Conservation (phyloP, 1,284 basidiomycete genomes). For the Stereum hirsutum region DNA sequence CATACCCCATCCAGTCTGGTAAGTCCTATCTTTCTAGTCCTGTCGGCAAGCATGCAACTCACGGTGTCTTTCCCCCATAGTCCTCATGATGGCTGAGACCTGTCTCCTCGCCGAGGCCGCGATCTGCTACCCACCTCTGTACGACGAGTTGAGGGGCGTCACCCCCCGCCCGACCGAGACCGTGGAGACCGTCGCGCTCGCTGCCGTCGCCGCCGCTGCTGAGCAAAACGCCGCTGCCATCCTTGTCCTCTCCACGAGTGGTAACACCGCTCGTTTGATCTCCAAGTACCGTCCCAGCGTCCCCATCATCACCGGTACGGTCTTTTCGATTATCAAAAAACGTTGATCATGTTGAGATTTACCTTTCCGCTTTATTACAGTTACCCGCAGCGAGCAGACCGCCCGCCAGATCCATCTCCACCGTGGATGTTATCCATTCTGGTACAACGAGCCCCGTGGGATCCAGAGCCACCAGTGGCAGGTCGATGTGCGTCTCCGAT, state of each 20-base stretch:
- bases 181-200: slow-evolving; percentile 88
- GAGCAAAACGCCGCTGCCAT: slow-evolving; percentile 94
- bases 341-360: slow-evolving; percentile 4
- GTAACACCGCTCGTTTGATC: slow-evolving; percentile 92
- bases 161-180: slow-evolving; percentile 86
- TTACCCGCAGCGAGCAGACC: slow-evolving; percentile 94
- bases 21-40: slow-evolving; percentile 18
- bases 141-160: slow-evolving; percentile 77
- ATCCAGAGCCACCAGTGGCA: slow-evolving; percentile 91
- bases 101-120: slow-evolving; percentile 91
- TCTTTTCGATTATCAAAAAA: slow-evolving; percentile 1
- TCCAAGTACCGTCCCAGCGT: slow-evolving; percentile 95
- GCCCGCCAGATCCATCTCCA: slow-evolving; percentile 95
- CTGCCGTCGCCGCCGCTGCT: slow-evolving; percentile 88
- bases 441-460: slow-evolving; percentile 90
- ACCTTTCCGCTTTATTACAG: slow-evolving; percentile 29
- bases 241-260: slow-evolving; percentile 93
- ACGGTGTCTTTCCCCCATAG: slow-evolving; percentile 28
- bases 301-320: slow-evolving; percentile 87
- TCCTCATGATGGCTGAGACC: slow-evolving; percentile 98
- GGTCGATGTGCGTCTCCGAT: slow-evolving; percentile 72
- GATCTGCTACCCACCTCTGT: slow-evolving; percentile 88
- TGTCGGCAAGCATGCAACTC: background rate
- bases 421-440: slow-evolving; percentile 96
- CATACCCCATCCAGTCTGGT: slow-evolving; percentile 91